These are phyloP conservation scores for Albophoma yamanashiensis DNA, from an alignment of 2,329 filamentous ascomycete genomes.

Conservation along the genomic window DNA sequence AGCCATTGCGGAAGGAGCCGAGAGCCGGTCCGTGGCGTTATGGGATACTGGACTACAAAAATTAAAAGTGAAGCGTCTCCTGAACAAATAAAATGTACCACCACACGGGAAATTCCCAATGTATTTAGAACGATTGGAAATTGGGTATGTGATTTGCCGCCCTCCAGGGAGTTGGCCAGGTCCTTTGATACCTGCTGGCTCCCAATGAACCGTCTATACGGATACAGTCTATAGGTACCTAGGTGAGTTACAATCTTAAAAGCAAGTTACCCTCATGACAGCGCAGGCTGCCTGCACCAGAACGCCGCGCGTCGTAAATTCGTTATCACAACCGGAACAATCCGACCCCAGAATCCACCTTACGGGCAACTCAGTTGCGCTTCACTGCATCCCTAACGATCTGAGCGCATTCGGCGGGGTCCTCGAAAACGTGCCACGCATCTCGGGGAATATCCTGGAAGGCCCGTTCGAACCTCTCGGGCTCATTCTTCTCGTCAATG, in stretches of 20 bases:
- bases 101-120: too few relatives aligned
- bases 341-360: background rate
- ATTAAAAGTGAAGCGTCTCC: background rate
- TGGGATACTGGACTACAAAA: background rate
- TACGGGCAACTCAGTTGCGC: background rate
- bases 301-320: background rate
- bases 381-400: constrained; percentile 17
- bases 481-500: constrained; percentile 64
- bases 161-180: background rate
- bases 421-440: constrained; percentile 74
- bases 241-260: too few relatives aligned
- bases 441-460: constrained; percentile 63
- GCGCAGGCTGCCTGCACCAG: background rate
- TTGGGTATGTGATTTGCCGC: background rate
- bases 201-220: background rate
- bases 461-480: constrained; percentile 68
- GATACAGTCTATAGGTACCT: background rate
- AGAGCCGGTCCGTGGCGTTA: background rate
- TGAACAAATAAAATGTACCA: background rate
- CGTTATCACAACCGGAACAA: background rate
- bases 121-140: background rate
- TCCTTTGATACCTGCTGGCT: background rate
- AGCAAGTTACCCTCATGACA: background rate
- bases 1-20: background rate
- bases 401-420: constrained; percentile 52